Conservation (phyloP, 1,284 basidiomycete genomes). For the Cutaneotrichosporon sp. region DNA sequence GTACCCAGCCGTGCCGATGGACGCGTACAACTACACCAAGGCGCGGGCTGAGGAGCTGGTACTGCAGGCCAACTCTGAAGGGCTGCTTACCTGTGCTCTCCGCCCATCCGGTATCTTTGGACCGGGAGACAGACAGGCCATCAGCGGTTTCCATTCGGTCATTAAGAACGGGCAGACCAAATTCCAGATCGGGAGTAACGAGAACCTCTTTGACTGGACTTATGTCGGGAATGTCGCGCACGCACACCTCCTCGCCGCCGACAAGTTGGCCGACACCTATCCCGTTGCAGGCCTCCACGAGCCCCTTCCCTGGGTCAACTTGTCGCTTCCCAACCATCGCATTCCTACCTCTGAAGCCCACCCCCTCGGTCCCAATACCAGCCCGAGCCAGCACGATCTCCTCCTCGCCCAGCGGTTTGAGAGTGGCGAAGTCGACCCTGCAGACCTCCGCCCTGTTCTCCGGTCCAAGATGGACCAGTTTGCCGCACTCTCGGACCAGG, state of each 20-base stretch:
- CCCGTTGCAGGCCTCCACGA: conserved; percentile 57
- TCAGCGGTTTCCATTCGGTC: conserved; percentile 76
- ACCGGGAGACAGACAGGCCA: conserved; percentile 86
- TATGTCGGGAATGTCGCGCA: conserved; percentile 95
- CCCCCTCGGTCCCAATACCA: conserved; percentile 74
- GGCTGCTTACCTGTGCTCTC: conserved; percentile 82
- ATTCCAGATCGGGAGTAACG: conserved; percentile 92
- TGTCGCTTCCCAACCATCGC: conserved; percentile 63
- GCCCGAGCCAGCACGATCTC: conserved; percentile 59
- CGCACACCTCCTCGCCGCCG: conserved; percentile 91
- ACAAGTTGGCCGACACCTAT: conserved; percentile 56
- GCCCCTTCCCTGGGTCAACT: conserved; percentile 64
- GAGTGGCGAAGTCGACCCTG: conserved; percentile 50
- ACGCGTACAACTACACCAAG: conserved; percentile 97
- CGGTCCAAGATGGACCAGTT: conserved; percentile 62
- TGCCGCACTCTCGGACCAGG: conserved; percentile 50
- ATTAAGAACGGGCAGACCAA: conserved; percentile 80
- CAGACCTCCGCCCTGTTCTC: conserved; percentile 60
- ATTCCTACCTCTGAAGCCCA: conserved; percentile 75
- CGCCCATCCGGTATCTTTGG: conserved; percentile 97
- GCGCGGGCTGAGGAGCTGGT: conserved; percentile 83
- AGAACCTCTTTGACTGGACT: conserved; percentile 95
- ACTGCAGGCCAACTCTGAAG: conserved; percentile 78
- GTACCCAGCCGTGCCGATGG: conserved; percentile 72
- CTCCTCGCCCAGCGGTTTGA: conserved; percentile 64